These are phyloP conservation scores for Xylaria sp. DNA, from an alignment of 2,329 filamentous ascomycete species.

Conservation along the genomic window DNA sequence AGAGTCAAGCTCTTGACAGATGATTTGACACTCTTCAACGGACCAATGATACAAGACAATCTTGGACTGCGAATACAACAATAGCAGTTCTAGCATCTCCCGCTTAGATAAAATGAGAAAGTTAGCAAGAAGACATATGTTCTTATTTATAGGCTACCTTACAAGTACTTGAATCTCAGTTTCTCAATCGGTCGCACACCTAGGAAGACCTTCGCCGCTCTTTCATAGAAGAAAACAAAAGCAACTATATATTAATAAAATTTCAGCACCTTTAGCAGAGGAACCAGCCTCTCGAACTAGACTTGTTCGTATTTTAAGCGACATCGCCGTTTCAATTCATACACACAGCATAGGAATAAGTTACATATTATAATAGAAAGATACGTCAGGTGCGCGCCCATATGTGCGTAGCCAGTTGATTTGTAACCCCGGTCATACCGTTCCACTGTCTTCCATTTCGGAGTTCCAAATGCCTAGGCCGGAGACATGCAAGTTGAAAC, in stretches of 20 bases:
- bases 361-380: background rate
- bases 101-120: background rate
- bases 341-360: background rate
- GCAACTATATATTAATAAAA: constrained; percentile 19
- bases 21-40: constrained; percentile 43
- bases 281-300: background rate
- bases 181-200: constrained; percentile 1
- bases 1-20: constrained; percentile 68
- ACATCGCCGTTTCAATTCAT: background rate
- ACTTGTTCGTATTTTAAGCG: background rate
- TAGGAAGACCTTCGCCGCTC: background rate
- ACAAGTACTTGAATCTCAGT: constrained; percentile 2
- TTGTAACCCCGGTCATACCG: constrained; percentile 5
- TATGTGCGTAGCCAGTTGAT: background rate
- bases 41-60: background rate
- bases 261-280: background rate
- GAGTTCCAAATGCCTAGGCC: constrained; percentile 16
- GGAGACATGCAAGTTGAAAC: constrained; percentile 21
- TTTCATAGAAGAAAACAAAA: background rate
- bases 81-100: background rate
- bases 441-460: constrained; percentile 30
- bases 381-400: background rate
- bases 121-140: background rate
- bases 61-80: background rate
- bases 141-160: background rate